These are phyloP conservation scores for Ophiosphaerella narmari DNA, from an alignment of 2,329 filamentous ascomycete genomes.

Conservation along the genomic window DNA sequence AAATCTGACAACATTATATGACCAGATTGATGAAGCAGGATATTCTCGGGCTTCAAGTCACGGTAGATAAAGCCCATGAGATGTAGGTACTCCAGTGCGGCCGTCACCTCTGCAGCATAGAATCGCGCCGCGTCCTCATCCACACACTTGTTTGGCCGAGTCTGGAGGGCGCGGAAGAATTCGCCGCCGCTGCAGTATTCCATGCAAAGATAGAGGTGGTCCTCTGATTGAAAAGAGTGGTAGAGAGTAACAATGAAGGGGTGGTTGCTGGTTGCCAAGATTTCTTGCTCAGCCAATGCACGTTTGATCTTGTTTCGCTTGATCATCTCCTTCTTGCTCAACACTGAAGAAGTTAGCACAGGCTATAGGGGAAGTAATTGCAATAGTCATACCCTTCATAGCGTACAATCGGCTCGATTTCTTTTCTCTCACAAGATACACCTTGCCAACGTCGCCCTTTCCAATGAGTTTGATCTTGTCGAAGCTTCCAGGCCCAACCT, in stretches of 20 bases:
- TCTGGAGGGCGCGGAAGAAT: conserved; percentile 96
- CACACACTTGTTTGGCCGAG: conserved; percentile 94
- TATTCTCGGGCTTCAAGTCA: conserved; percentile 96
- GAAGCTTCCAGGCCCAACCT: conserved; percentile 92
- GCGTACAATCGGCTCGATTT: conserved; percentile 94
- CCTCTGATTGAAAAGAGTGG: conserved; percentile 98
- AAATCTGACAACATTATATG: conserved; percentile 99
- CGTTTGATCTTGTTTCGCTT: conserved; percentile 99
- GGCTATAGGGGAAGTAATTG: neutral
- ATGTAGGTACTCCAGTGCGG: conserved; percentile 93
- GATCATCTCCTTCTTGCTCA: conserved; percentile 99
- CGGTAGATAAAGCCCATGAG: conserved; percentile 99
- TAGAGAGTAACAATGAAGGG: conserved; percentile 98
- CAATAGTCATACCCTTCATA: conserved; percentile 80
- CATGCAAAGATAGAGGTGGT: conserved; percentile 99
- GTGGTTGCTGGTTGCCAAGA: conserved; percentile 96
- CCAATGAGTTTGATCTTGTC: conserved; percentile 99
- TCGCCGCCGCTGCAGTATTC: conserved; percentile 99
- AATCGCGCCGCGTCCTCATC: conserved; percentile 96
- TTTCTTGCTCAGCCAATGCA: conserved; percentile 95
- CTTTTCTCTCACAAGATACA: conserved; percentile 96
- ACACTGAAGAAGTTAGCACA: conserved; percentile 61
- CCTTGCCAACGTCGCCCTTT: conserved; percentile 98
- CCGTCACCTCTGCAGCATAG: conserved; percentile 96
- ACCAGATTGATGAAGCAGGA: conserved; percentile 96